Evolutionary conservation across 352 stramenopile species (phyloP), one percentile per base, ranked within the genome.

Genomic region (Thraustotheca clavata): DNA sequence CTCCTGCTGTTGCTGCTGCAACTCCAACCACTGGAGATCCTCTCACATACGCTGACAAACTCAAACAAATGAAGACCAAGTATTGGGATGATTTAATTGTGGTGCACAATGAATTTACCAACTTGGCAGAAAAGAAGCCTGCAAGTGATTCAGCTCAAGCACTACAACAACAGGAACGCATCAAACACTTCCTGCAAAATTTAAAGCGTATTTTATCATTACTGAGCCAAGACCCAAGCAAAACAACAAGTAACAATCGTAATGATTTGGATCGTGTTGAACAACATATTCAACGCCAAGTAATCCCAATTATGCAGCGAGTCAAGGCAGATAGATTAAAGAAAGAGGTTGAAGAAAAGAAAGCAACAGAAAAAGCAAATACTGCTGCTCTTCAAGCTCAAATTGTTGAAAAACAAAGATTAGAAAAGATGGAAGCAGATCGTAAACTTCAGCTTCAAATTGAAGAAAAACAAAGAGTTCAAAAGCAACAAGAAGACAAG

Each of bases 31-130:
- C 47, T 0, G 73, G 5, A 6, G 46, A 62, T 34, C 76, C 68
- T n/a, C 66, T 73, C 55, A 78, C 78, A 16, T 92, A 92, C 66
- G 76, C 76, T 27, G 81, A 92, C 26, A 74, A 80, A 20, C 71
- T 89, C 18, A 84, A 83, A 54, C 76, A 89, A 60, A 77, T 90
- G 69, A 88, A 87, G 52, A 66, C 69, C 22, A 92, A 92, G 62
- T 91, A 92, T 48, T 92, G 81, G 81, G 78, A 92, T 27, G 81
- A 90, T 49, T 54, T 92, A 11, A 76, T 92, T 47, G 80, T 91
- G 47, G 83, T 92, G 20, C 89, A 89, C 59, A 76, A 76, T n/a
- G 83, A 92, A 57, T 91, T 92, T 54, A 81, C 89, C 49, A 76
- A 81, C 29, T 89, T 92, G 83, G 83, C 89, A 29, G 86, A 88